Conservation (phyloP, 1,284 basidiomycete species). For the Sporisorium graminicola region DNA sequence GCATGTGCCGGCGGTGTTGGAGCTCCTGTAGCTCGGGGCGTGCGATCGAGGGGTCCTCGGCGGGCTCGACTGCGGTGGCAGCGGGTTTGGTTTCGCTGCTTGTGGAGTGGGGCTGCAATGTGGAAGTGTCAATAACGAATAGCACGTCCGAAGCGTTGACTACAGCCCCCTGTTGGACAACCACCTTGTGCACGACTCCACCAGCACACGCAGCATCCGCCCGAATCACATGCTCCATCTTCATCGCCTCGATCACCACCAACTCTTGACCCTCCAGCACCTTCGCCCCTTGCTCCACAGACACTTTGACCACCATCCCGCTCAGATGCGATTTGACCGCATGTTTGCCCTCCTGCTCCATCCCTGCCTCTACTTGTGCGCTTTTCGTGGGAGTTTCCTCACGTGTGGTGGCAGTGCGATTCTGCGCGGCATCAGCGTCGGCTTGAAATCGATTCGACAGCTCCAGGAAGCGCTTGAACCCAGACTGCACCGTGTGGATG, state of each 20-base stretch:
- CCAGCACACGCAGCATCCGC: constrained; percentile 9
- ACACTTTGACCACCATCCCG: constrained; percentile 31
- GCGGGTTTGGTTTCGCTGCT: not conserved
- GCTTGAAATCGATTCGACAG: constrained; percentile 7
- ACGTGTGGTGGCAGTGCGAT: not conserved
- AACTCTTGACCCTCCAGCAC: constrained; percentile 74
- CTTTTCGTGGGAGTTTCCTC: not conserved
- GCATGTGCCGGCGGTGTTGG: constrained; percentile 8
- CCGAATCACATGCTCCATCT: constrained; percentile 73
- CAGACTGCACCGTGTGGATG: constrained; percentile 31
- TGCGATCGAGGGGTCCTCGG: constrained; percentile 19
- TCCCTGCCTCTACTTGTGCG: constrained; percentile 1
- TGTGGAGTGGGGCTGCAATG: not conserved
- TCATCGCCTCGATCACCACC: constrained; percentile 79
- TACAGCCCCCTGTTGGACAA: constrained; percentile 24
- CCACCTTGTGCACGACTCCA: constrained; percentile 18
- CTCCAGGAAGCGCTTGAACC: constrained; percentile 7
- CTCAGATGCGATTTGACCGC: constrained; percentile 30
- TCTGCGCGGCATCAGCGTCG: not conserved
- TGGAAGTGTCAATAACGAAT: constrained; percentile 18
- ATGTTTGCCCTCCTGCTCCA: constrained; percentile 3
- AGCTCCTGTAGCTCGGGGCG: constrained; percentile 44
- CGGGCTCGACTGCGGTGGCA: not conserved
- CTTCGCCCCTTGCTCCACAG: constrained; percentile 59
- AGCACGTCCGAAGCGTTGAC: constrained; percentile 30